Evolutionary conservation across 768 basidiomycete genomes (phyloP).

Genomic region (Suillus decipiens): DNA sequence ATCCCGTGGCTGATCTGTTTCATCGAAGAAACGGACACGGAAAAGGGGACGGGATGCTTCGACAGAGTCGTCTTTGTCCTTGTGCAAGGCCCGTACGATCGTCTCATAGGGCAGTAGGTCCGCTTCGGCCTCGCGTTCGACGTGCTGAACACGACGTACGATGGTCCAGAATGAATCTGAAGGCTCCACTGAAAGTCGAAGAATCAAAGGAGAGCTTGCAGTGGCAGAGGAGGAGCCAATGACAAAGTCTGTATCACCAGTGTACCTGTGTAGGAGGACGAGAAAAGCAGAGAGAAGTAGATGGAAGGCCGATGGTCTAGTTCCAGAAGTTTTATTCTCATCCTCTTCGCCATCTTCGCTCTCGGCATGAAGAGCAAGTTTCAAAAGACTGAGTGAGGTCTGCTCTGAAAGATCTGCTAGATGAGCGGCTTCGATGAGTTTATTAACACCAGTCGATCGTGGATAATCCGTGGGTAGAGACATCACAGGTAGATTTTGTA

Average conservation of each 20-base stretch:
- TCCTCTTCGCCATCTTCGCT: conserved; percentile 50
- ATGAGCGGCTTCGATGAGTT: conserved; percentile 84
- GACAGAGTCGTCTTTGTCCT: conserved; percentile 60
- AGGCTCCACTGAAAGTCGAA: conserved; percentile 82
- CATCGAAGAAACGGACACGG: conserved; percentile 96
- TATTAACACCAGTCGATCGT: conserved; percentile 68
- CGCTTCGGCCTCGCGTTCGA: conserved; percentile 79
- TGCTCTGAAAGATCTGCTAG: conserved; percentile 69
- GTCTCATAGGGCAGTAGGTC: conserved; percentile 83
- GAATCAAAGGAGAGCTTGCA: conserved; percentile 75
- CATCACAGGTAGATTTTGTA: conserved; percentile 85
- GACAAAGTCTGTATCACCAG: conserved; percentile 91
- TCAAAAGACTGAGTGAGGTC: conserved; percentile 76
- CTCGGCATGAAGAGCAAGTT: conserved; percentile 76
- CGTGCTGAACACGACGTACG: conserved; percentile 79
- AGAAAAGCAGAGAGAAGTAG: conserved; percentile 90
- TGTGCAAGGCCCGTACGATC: conserved; percentile 67
- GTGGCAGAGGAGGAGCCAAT: conserved; percentile 85
- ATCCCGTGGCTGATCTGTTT: conserved; percentile 73
- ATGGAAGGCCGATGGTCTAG: conserved; percentile 82
- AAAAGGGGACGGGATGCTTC: conserved; percentile 67
- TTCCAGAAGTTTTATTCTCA: conserved; percentile 39
- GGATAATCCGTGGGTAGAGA: conserved; percentile 97
- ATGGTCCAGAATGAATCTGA: conserved; percentile 89
- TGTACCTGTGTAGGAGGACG: conserved; percentile 90